These are phyloP conservation scores for Rhododendron ovatum DNA, from an alignment of 148 eudicot species.

Conservation along the genomic window DNA sequence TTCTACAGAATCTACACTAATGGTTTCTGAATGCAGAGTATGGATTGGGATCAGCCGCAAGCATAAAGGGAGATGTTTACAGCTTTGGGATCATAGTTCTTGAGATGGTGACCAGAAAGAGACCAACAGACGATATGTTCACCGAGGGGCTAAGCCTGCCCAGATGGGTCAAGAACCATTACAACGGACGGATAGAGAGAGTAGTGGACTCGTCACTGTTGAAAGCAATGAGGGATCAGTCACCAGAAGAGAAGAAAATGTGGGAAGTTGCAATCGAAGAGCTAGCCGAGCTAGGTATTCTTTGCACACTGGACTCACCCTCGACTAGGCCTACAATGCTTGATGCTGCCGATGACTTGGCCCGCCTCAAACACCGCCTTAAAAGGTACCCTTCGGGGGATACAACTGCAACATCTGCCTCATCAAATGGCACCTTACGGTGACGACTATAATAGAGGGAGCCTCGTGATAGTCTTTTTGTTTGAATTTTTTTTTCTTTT, in stretches of 20 bases:
- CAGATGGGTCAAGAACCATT: conserved; percentile 33
- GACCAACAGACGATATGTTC: conserved; percentile 40
- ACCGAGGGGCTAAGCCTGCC: conserved; percentile 29
- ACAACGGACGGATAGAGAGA: conserved; percentile 26
- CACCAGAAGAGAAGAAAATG: conserved; percentile 30
- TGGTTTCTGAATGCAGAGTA: conserved; percentile 24
- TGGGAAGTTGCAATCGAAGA: conserved; percentile 34
- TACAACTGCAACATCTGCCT: conserved; percentile 30
- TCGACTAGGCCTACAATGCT: conserved; percentile 42
- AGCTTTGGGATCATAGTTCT: conserved; percentile 43
- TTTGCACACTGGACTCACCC: conserved; percentile 34
- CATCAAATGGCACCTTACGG: background rate
- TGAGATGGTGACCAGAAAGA: conserved; percentile 40
- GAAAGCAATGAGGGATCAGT: conserved; percentile 22
- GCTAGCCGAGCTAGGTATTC: conserved; percentile 29
- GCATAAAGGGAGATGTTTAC: conserved; percentile 38
- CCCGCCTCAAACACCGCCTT: conserved; percentile 9
- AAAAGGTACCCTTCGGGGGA: conserved; percentile 22
- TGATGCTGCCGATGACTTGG: conserved; percentile 37
- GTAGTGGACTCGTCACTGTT: conserved; percentile 26
- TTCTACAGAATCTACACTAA: background rate
- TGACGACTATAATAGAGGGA: background rate
- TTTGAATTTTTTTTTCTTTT: no score
- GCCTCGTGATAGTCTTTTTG: background rate
- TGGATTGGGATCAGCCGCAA: conserved; percentile 32